These are phyloP conservation scores for Phymatotrichopsis omnivora DNA, from an alignment of 2,329 filamentous ascomycete genomes.

Conservation along the genomic window DNA sequence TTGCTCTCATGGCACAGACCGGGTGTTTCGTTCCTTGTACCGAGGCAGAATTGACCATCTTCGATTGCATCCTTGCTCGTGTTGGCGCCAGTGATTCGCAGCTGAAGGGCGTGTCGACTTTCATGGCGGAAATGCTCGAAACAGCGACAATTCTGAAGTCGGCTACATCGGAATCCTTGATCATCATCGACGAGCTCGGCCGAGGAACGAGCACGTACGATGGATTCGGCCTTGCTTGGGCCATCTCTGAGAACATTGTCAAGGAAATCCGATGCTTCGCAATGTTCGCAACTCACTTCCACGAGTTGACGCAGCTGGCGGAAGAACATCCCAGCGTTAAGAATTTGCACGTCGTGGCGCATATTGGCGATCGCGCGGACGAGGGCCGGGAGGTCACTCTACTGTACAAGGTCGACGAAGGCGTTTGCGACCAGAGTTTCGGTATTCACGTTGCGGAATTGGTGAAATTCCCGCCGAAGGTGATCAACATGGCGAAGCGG, in stretches of 20 bases:
- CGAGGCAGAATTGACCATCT: slow-evolving; percentile 85
- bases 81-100: slow-evolving; percentile 95
- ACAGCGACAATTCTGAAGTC: slow-evolving; percentile 98
- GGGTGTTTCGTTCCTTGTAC: slow-evolving; percentile 92
- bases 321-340: slow-evolving; percentile 79
- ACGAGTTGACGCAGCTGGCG: slow-evolving; percentile 85
- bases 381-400: slow-evolving; percentile 78
- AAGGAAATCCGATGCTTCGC: slow-evolving; percentile 89
- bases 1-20: slow-evolving; percentile 92
- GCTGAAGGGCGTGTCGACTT: slow-evolving; percentile 94
- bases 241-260: slow-evolving; percentile 94
- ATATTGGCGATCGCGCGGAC: slow-evolving; percentile 53
- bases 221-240: slow-evolving; percentile 97
- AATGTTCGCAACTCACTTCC: slow-evolving; percentile 96
- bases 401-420: slow-evolving; percentile 82
- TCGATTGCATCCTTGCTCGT: slow-evolving; percentile 91
- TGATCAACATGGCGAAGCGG: slow-evolving; percentile 97
- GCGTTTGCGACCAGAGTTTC: slow-evolving; percentile 94
- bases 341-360: slow-evolving; percentile 92
- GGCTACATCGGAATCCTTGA: slow-evolving; percentile 85
- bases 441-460: slow-evolving; percentile 97
- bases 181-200: slow-evolving; percentile 96
- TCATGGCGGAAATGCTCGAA: slow-evolving; percentile 99
- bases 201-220: slow-evolving; percentile 97
- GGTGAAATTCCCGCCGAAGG: slow-evolving; percentile 91